Evolutionary conservation across 768 basidiomycete species (phyloP), one percentile per base, ranked within the genome.

Genomic region (Russula sp.): DNA sequence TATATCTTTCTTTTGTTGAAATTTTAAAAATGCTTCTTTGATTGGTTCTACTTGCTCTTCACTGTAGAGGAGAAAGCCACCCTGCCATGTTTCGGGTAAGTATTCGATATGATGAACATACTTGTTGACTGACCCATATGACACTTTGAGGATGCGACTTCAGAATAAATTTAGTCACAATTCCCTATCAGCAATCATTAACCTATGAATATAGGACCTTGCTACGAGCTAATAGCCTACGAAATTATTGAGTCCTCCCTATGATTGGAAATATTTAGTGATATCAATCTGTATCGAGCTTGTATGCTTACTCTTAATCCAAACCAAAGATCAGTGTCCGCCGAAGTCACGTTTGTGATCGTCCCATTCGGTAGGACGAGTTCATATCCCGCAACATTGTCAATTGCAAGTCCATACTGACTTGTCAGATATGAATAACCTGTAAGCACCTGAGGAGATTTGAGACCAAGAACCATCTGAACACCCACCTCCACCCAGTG

Each of bases 351-450:
- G 4, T 35, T 35, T 16, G 35, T 52, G 10, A 60, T 52, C 2
- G 56, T 56, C 5, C 75, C 75, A 43, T 67, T 66, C 7, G 74
- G 73, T 2, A 70, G 56, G 22, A 74, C 73, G 25, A 75, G 59
- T 55, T 72, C 54, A 16, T 66, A 68, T 32, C 51, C 66, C 14
- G 56, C 61, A 35, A 77, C 53, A 52, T 75, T 75, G 64, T 77
- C 75, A 43, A 75, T 63, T 1, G 69, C 68, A 10, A 75, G 56
- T 13, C 75, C 73, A n/a, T 69, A 69, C 52, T 71, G 69, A 52
- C 69, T 74, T 8, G 69, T 72, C 57, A 68, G 69, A 51, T 64
- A 58, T 0, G 73, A 73, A 64, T 70, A 76, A 10, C 75, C 75
- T 60, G 18, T 8, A 22, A 10, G 9, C 16, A 18, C n/a, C n/a